Evolutionary conservation across 306 rosid genomes (phyloP).

Genomic region (Quercus alba): DNA sequence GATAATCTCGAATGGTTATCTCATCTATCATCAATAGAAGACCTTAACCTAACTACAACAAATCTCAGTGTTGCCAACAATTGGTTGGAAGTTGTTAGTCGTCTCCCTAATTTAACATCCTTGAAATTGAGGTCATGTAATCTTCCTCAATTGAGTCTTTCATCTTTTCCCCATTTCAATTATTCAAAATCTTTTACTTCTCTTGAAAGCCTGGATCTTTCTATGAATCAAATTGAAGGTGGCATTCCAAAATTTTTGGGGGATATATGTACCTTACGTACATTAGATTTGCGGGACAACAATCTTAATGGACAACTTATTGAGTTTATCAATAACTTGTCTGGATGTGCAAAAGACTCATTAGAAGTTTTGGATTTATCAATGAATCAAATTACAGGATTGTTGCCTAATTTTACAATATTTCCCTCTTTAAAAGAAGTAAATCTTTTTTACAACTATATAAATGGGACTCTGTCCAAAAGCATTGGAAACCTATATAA

Average conservation of each 20-base stretch:
- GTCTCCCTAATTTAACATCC: neutral
- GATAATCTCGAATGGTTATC: too few species aligned
- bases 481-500: slow-evolving; percentile 1
- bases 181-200: too few species aligned
- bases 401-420: neutral
- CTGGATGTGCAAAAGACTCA: neutral
- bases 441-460: neutral
- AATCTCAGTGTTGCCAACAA: too few species aligned
- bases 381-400: neutral
- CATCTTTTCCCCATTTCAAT: neutral
- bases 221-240: neutral
- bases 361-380: neutral
- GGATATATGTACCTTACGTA: too few species aligned
- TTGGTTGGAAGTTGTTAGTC: neutral
- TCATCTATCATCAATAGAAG: too few species aligned
- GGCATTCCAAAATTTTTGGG: too few species aligned
- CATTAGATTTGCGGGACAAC: too few species aligned
- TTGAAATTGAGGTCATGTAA: neutral
- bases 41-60: rapidly evolving
- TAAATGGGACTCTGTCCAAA: neutral
- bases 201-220: neutral
- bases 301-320: neutral
- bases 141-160: neutral
- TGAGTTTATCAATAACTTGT: neutral
- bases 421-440: neutral